Base-by-base conservation (phyloP, 2,329 filamentous ascomycete genomes). In the Thielaviopsis populi region DNA sequence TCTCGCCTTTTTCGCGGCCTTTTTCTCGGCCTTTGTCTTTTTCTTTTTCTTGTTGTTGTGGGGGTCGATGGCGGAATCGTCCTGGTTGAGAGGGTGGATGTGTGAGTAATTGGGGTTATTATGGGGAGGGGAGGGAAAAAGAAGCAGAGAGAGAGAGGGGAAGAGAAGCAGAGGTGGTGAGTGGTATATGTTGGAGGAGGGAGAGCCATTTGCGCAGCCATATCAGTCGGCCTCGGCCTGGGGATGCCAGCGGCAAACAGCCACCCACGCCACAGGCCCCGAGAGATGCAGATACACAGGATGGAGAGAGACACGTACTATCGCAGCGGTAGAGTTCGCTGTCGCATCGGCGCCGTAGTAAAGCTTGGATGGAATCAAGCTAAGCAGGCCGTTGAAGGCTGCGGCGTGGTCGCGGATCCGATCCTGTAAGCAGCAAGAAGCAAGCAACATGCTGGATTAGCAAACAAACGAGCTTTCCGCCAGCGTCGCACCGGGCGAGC, bases 271-370 rank as follows among this genome's bases (percentile, higher is more conserved):
- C n/a, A n/a, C n/a, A n/a, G n/a, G n/a, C n/a, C n/a, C n/a, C n/a
- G n/a, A n/a, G n/a, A n/a, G n/a, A n/a, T n/a, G n/a, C n/a, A n/a
- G n/a, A n/a, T 6, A 43, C 41, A 43, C 17, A 6, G 41, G 13
- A 15, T n/a, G 4, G 11, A 61, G 64, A 61, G 68, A 61, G 64
- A 84, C 87, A 70, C 86, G 92, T 89, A 74, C 81, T 90, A 67
- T 54, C 17, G 50, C 13, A 33, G 22, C 15, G 22, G 50, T 33
- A 33, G 50, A 17, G 27, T 33, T 82, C 87, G 72, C 95, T 89
- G 73, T 91, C 84, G 65, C 86, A 88, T 95, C 90, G 73, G 91
- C 85, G 64, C 86, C 89, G 70, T 95, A 96, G 75, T 96, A 96
- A 70, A 90, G 84, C 75, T 94, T 91, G 67, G 90, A 89, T 48